Percentiles rank a stretch among this genome's conserved stretches.
phyloP scores from a whole-genome alignment of 345 rosid species.

The Cardamine chenopodiifolia region DNA sequence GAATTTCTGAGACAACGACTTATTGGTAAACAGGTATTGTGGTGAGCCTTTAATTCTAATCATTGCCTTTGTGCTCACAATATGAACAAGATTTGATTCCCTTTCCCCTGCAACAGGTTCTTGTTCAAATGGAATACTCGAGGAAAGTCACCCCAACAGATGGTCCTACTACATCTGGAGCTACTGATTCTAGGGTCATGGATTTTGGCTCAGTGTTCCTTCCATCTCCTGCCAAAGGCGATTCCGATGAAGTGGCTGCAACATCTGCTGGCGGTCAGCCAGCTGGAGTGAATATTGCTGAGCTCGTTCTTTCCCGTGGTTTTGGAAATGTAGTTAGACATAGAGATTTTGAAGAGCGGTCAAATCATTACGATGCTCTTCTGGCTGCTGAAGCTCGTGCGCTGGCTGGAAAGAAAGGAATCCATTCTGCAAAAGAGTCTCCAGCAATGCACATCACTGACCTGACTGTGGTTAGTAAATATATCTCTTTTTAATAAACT shows the following conservation, averaged over 20 bases:
- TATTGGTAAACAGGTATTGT: slow-evolving; percentile 69
- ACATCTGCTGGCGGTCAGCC: slow-evolving; percentile 51
- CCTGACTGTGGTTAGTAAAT: slow-evolving; percentile 63
- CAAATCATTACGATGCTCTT: slow-evolving; percentile 88
- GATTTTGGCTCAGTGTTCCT: slow-evolving; percentile 94
- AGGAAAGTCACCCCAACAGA: slow-evolving; percentile 72
- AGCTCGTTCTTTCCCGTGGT: slow-evolving; percentile 78
- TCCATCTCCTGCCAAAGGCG: slow-evolving; percentile 64
- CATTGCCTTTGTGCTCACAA: not conserved
- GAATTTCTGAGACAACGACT: slow-evolving; percentile 85
- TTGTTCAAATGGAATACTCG: slow-evolving; percentile 95
- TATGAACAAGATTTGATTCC: not conserved
- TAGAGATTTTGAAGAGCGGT: slow-evolving; percentile 96
- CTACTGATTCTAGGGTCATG: slow-evolving; percentile 67
- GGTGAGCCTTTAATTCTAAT: not conserved
- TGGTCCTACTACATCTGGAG: slow-evolving; percentile 57
- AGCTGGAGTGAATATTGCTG: slow-evolving; percentile 77
- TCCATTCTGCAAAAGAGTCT: slow-evolving; percentile 79
- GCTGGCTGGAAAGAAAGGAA: slow-evolving; percentile 68
- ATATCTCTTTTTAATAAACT: slow-evolving; percentile 3
- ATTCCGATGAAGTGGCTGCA: slow-evolving; percentile 56
- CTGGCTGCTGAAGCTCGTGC: slow-evolving; percentile 95
- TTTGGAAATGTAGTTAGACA: slow-evolving; percentile 77
- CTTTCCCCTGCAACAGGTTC: slow-evolving; percentile 55
- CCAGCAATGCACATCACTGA: slow-evolving; percentile 80